Evolutionary conservation across 208 protist species (phyloP).

Genomic region (Acanthamoeba triangularis): DNA sequence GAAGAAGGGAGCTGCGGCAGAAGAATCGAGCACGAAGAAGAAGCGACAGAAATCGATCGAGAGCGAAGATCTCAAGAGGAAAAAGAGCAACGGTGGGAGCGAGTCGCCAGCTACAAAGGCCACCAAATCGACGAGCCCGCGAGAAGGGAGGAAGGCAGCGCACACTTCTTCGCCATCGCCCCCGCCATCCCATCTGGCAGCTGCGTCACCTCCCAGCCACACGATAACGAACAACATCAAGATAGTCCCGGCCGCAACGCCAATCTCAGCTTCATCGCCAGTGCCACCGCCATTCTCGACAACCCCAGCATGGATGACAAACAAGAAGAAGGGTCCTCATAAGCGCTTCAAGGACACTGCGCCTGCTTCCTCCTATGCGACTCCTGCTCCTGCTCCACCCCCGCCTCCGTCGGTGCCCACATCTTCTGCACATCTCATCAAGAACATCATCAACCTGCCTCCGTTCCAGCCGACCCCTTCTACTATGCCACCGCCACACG

Average conservation of each 20-base stretch:
- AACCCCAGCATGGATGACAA: slow-evolving; percentile 15
- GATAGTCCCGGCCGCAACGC: neutral
- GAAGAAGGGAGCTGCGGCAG: no score
- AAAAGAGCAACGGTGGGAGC: no score
- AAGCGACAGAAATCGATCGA: neutral
- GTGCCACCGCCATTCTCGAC: neutral
- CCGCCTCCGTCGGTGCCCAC: neutral
- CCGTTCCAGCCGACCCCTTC: neutral
- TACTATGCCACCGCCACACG: neutral
- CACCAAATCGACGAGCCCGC: no score
- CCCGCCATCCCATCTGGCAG: neutral
- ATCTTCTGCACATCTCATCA: neutral
- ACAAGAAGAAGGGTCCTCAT: slow-evolving; percentile 16
- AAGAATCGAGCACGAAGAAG: neutral
- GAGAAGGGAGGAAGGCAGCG: no score
- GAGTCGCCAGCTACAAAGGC: no score
- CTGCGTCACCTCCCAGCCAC: neutral
- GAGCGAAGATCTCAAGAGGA: no score
- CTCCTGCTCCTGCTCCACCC: neutral
- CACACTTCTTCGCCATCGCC: neutral
- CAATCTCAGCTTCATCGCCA: neutral
- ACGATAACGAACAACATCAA: neutral
- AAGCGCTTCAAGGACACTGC: neutral
- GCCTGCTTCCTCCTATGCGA: neutral
- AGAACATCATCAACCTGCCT: slow-evolving; percentile 40